Conservation (phyloP, 2,329 filamentous ascomycete genomes). For the Pestalotiopsis sp. region DNA sequence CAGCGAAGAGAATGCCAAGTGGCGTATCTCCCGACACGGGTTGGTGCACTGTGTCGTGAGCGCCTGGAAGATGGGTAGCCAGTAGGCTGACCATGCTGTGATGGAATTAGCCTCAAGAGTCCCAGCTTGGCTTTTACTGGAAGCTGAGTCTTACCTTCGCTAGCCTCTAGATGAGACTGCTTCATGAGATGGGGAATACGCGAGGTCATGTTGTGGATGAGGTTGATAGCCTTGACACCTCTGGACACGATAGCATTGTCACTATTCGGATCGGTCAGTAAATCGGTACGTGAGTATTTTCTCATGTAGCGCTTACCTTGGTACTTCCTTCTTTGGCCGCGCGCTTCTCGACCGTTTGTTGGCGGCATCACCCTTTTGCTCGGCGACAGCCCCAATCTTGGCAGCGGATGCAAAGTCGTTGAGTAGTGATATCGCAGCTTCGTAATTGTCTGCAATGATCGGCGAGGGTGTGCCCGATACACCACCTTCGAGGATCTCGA, state of each 20-base stretch:
- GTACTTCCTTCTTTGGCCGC: constrained; percentile 52
- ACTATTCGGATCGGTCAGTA: constrained; percentile 35
- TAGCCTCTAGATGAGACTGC: constrained; percentile 88
- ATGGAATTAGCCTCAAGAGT: constrained; percentile 24
- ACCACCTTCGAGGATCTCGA: constrained; percentile 81
- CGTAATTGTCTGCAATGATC: constrained; percentile 94
- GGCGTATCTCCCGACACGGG: constrained; percentile 88
- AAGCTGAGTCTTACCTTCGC: constrained; percentile 63
- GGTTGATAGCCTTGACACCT: constrained; percentile 77
- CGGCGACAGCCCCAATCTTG: constrained; percentile 68
- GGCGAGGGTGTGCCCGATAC: constrained; percentile 75
- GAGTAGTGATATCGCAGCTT: constrained; percentile 79
- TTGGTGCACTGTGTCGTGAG: constrained; percentile 91
- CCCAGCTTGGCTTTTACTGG: background rate
- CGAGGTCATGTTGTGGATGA: constrained; percentile 79
- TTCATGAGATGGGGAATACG: constrained; percentile 86
- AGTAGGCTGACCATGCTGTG: constrained; percentile 95
- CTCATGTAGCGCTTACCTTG: constrained; percentile 48
- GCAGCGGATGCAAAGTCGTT: constrained; percentile 89
- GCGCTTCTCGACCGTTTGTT: constrained; percentile 50
- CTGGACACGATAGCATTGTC: constrained; percentile 74
- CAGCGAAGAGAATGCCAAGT: constrained; percentile 82
- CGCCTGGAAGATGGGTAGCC: constrained; percentile 91
- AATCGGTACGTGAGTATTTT: background rate
- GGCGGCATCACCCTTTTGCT: constrained; percentile 56